phyloP scores from a whole-genome alignment of 495 filamentous ascomycete genomes.

The Aspergillus bridgeri region DNA sequence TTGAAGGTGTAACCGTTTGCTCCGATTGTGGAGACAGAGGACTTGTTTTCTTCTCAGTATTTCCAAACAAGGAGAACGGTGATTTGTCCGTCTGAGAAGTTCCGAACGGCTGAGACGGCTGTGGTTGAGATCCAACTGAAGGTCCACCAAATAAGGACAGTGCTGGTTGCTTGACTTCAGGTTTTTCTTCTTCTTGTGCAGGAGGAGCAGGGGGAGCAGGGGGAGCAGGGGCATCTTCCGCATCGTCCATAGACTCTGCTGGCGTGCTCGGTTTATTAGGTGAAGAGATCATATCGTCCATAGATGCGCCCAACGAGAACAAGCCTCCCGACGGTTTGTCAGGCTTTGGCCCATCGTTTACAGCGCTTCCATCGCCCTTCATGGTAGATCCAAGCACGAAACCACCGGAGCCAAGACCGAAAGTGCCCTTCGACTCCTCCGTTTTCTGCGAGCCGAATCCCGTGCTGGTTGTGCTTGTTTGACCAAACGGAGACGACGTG shows the following conservation, averaged over 20 bases:
- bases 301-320: constrained; percentile 32
- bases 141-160: constrained; percentile 43
- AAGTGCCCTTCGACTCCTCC: constrained; percentile 36
- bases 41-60: constrained; percentile 26
- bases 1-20: constrained; percentile 30
- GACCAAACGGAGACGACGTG: constrained; percentile 26
- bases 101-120: constrained; percentile 28
- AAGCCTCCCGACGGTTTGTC: constrained; percentile 35
- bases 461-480: constrained; percentile 24
- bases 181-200: constrained; percentile 13
- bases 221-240: constrained; percentile 27
- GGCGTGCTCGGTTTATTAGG: constrained; percentile 28
- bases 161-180: constrained; percentile 34
- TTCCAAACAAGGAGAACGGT: constrained; percentile 37
- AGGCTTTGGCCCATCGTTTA: constrained; percentile 56
- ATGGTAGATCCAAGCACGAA: constrained; percentile 81
- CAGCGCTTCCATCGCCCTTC: constrained; percentile 65
- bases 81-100: constrained; percentile 33
- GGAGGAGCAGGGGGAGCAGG: constrained; percentile 14
- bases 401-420: constrained; percentile 49
- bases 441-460: constrained; percentile 37
- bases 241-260: constrained; percentile 36
- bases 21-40: constrained; percentile 37
- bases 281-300: constrained; percentile 28
- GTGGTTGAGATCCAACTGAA: constrained; percentile 33